phyloP scores from a whole-genome alignment of 2,329 filamentous ascomycete species.

The Beauveria pseudobassiana region DNA sequence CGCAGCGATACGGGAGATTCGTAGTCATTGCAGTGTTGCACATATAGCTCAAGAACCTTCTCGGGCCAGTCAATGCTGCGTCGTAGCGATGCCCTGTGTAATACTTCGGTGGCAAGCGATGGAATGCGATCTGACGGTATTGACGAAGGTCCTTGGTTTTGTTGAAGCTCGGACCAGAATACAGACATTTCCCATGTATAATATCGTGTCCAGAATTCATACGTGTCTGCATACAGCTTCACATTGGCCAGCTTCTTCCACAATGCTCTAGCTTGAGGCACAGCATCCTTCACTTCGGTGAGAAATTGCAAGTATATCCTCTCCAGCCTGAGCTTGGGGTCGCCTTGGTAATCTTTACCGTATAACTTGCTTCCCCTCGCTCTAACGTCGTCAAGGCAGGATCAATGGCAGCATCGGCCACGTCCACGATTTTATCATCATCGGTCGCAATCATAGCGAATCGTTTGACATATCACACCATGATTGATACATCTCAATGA shows the following conservation, averaged over 20 bases:
- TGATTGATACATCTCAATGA: slow-evolving; percentile 83
- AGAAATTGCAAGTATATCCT: slow-evolving; percentile 88
- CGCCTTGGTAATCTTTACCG: slow-evolving; percentile 69
- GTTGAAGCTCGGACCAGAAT: slow-evolving; percentile 32
- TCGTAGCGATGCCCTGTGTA: slow-evolving; percentile 61
- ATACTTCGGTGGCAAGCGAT: slow-evolving; percentile 63
- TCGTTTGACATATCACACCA: slow-evolving; percentile 91
- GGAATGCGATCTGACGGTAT: slow-evolving; percentile 42
- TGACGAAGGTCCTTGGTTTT: slow-evolving; percentile 30
- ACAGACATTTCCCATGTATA: slow-evolving; percentile 85
- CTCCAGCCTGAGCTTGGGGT: slow-evolving; percentile 82
- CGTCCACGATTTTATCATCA: slow-evolving; percentile 75
- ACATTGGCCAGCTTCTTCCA: slow-evolving; percentile 64
- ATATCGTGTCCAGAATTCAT: slow-evolving; percentile 90
- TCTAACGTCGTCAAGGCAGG: slow-evolving; percentile 78
- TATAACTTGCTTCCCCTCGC: slow-evolving; percentile 70
- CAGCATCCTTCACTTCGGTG: slow-evolving; percentile 72
- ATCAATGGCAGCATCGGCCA: slow-evolving; percentile 83
- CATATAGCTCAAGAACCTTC: slow-evolving; percentile 64
- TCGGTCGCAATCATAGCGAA: slow-evolving; percentile 69
- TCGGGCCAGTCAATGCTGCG: slow-evolving; percentile 69
- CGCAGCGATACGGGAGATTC: slow-evolving; percentile 72
- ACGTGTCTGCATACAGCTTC: slow-evolving; percentile 64
- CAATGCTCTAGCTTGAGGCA: slow-evolving; percentile 67
- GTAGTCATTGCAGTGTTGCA: slow-evolving; percentile 82